Percentiles rank a stretch among this genome's conserved stretches.
phyloP scores from a whole-genome alignment of 2,329 filamentous ascomycete genomes.

The Phaeosphaeriaceae sp. region DNA sequence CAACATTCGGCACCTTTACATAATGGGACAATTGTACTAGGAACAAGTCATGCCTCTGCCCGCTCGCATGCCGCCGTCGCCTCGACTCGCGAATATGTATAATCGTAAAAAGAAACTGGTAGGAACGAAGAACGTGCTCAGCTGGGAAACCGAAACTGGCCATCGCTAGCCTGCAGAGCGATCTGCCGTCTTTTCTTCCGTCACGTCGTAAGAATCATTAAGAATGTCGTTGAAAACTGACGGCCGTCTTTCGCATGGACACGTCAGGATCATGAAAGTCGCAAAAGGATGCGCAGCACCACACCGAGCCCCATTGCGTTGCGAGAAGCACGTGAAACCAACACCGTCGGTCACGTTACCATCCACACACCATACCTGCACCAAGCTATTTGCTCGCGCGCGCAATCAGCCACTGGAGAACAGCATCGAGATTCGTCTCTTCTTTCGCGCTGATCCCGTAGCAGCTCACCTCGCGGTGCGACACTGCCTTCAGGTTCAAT shows the following conservation, averaged over 20 bases:
- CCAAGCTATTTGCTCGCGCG: slow-evolving; percentile 65
- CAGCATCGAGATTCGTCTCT: slow-evolving; percentile 97
- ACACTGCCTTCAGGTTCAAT: slow-evolving; percentile 87
- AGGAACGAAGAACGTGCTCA: slow-evolving; percentile 36
- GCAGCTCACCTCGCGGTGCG: slow-evolving; percentile 93
- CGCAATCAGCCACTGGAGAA: slow-evolving; percentile 95
- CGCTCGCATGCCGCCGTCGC: not conserved
- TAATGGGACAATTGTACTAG: not conserved
- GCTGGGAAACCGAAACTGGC: slow-evolving; percentile 52
- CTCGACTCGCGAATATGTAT: not conserved
- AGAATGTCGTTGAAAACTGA: slow-evolving; percentile 52
- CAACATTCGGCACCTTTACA: not conserved
- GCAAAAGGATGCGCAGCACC: slow-evolving; percentile 27
- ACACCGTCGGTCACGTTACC: slow-evolving; percentile 33
- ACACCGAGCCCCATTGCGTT: slow-evolving; percentile 25
- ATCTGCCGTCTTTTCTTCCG: slow-evolving; percentile 58
- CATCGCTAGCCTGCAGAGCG: slow-evolving; percentile 56
- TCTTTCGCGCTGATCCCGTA: slow-evolving; percentile 99
- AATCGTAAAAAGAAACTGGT: slow-evolving; percentile 26
- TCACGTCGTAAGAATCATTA: slow-evolving; percentile 62
- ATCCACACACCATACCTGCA: slow-evolving; percentile 16
- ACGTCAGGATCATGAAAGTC: slow-evolving; percentile 41
- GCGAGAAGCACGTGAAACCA: slow-evolving; percentile 28
- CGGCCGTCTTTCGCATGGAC: slow-evolving; percentile 42
- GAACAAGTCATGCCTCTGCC: not conserved